A percentile compares a stretch with the other conserved stretches of the same genome.
phyloP scores from a whole-genome alignment of 129 eudicot genomes.

The Lactuca saligna region DNA sequence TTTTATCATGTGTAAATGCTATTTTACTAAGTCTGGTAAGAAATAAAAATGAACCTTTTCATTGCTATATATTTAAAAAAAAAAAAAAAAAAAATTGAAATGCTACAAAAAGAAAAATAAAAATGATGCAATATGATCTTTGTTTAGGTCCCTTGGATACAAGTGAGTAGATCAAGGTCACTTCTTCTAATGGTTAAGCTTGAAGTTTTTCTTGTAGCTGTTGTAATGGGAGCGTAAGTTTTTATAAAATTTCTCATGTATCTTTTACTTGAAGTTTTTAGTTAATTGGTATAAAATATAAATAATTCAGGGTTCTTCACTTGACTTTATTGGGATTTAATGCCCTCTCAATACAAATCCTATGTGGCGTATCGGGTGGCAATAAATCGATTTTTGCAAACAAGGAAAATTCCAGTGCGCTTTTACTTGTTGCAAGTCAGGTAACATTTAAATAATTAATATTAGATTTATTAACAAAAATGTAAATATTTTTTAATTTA shows the following conservation, averaged over 20 bases:
- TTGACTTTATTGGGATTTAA: slow-evolving; percentile 60
- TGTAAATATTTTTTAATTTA: neutral
- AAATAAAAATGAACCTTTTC: slow-evolving; percentile 43
- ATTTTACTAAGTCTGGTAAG: slow-evolving; percentile 74
- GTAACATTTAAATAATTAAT: slow-evolving; percentile 21
- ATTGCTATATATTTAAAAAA: neutral
- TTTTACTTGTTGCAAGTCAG: slow-evolving; percentile 92
- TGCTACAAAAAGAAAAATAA: too few species aligned
- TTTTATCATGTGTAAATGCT: slow-evolving; percentile 68
- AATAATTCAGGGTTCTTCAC: slow-evolving; percentile 71
- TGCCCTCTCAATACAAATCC: slow-evolving; percentile 45
- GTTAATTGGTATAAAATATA: neutral
- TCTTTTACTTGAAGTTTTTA: neutral
- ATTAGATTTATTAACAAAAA: too few species aligned
- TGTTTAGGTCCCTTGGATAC: slow-evolving; percentile 89
- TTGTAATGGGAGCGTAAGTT: slow-evolving; percentile 74
- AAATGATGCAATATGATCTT: neutral
- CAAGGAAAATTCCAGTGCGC: slow-evolving; percentile 65
- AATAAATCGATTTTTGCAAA: slow-evolving; percentile 62
- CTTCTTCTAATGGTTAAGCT: slow-evolving; percentile 87
- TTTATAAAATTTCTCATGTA: slow-evolving; percentile 7
- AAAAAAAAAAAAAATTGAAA: too few species aligned
- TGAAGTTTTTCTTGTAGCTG: slow-evolving; percentile 66
- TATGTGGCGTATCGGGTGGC: slow-evolving; percentile 67
- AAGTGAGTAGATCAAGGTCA: slow-evolving; percentile 95